Base-by-base conservation (phyloP, 495 filamentous ascomycete species). In the Penicillium argentinense region DNA sequence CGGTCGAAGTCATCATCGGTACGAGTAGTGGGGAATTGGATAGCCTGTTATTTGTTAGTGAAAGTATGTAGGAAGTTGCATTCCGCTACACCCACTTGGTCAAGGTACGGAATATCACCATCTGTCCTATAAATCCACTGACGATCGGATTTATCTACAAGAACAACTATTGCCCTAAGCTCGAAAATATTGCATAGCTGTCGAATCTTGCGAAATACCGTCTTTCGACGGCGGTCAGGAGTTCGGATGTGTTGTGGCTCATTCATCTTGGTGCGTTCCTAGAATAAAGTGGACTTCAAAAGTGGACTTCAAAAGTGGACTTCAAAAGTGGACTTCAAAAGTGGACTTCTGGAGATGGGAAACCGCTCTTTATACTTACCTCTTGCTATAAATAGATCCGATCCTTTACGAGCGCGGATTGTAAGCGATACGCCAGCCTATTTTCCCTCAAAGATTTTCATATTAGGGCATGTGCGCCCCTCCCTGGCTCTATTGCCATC, bases 61-160 rank as follows among this genome's bases (percentile, higher is more conserved):
- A 36, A 22, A 11, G 5, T 39, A 5, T 30, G 28, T 12, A 39
- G 12, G 18, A n/a, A 11, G 12, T 24, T 24, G 19, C 11, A 12
- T 39, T 39, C 6, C 11, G 8, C 5, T 3, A 12, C 3, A 11
- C 29, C 34, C 42, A 47, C 44, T 24, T 53, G 22, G 16, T 37
- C 30, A 19, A 48, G 13, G 17, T 8, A 30, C 1, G 51, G 51
- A 28, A 47, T 40, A 26, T 53, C 38, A 44, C 48, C 32, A 26
- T 53, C 29, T 23, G 44, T 48, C 32, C 48, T 53, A 25, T 38
- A 53, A 24, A 53, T 48, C 39, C 44, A 53, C 14, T 43, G 30
- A 24, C 29, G 29, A 36, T 48, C 36, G 5, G 17, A 25, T 16
- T 33, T 24, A 29, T 47, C 39, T 21, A 36, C 30, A 5, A 53